Percentiles rank a stretch among this genome's conserved stretches.
phyloP scores from a whole-genome alignment of 306 rosid genomes.

The Myrica gale region DNA sequence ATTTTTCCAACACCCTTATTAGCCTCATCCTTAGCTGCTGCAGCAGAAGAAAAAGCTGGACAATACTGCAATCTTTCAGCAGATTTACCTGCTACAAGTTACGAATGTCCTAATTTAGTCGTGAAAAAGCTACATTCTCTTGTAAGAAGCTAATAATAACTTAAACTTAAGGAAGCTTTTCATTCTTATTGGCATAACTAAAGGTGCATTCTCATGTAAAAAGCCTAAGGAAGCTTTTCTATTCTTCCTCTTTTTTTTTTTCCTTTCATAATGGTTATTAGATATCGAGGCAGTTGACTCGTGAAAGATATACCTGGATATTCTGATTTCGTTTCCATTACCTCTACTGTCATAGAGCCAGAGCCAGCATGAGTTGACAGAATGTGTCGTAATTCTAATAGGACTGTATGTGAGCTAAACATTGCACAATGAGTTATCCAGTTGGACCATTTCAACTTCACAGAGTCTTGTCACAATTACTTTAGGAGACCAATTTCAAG shows the following conservation, averaged over 20 bases:
- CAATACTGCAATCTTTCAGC: slow-evolving; percentile 14
- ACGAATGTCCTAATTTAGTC: background rate
- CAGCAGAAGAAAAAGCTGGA: slow-evolving; percentile 26
- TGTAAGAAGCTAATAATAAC: background rate
- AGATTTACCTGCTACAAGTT: slow-evolving; percentile 30
- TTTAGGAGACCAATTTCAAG: background rate
- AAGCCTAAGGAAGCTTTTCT: too few relatives aligned
- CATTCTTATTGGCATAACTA: too few relatives aligned
- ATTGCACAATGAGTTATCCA: background rate
- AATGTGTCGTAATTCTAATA: background rate
- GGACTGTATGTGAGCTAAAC: background rate
- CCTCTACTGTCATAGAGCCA: background rate
- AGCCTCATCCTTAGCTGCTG: slow-evolving; percentile 21
- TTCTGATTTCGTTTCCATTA: background rate
- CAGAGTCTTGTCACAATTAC: background rate
- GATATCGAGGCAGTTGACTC: too few relatives aligned
- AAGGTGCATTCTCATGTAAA: too few relatives aligned
- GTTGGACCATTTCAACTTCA: background rate
- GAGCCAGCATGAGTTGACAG: background rate
- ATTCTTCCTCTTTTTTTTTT: too few relatives aligned
- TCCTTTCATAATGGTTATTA: too few relatives aligned
- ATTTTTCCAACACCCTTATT: slow-evolving; percentile 27
- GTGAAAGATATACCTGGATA: too few relatives aligned
- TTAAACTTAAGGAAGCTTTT: background rate
- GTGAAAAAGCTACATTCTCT: background rate